Evolutionary conservation across 495 filamentous ascomycete species (phyloP).

Genomic region (Penicillium salamii): DNA sequence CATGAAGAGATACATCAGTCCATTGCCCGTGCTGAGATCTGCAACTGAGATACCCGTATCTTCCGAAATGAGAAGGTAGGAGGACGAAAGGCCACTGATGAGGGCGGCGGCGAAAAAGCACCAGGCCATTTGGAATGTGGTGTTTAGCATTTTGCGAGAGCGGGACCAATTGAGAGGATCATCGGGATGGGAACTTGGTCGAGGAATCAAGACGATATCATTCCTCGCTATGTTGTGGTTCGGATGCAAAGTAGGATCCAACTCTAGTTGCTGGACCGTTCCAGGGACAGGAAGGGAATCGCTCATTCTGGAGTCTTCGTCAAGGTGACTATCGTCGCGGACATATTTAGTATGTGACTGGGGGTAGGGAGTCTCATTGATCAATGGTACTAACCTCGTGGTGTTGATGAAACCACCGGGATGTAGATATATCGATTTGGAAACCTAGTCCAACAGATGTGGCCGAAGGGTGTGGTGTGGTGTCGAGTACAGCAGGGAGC

Average conservation of each 20-base stretch:
- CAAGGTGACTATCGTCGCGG: not conserved
- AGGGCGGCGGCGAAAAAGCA: not conserved
- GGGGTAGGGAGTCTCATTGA: not conserved
- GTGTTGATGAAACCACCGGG: too few species aligned
- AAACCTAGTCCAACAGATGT: too few species aligned
- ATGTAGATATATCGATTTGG: too few species aligned
- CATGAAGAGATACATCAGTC: conserved; percentile 34
- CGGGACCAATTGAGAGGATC: conserved; percentile 51
- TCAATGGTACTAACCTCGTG: too few species aligned
- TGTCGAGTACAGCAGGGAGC: too few species aligned
- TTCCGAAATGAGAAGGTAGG: conserved; percentile 1
- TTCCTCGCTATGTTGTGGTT: conserved; percentile 19
- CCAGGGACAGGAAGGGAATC: conserved; percentile 25
- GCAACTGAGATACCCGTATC: conserved; percentile 33
- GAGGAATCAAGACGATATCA: conserved; percentile 45
- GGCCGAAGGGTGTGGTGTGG: too few species aligned
- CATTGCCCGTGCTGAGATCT: conserved; percentile 27
- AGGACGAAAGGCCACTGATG: not conserved
- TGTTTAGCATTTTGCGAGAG: conserved; percentile 27
- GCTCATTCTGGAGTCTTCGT: not conserved
- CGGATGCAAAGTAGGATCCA: conserved; percentile 26
- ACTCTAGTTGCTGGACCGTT: conserved; percentile 38
- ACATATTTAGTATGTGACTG: not conserved
- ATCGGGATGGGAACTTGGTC: conserved; percentile 42
- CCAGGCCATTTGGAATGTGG: not conserved